Conservation (phyloP, 345 rosid species). For the Excoecaria agallocha region DNA sequence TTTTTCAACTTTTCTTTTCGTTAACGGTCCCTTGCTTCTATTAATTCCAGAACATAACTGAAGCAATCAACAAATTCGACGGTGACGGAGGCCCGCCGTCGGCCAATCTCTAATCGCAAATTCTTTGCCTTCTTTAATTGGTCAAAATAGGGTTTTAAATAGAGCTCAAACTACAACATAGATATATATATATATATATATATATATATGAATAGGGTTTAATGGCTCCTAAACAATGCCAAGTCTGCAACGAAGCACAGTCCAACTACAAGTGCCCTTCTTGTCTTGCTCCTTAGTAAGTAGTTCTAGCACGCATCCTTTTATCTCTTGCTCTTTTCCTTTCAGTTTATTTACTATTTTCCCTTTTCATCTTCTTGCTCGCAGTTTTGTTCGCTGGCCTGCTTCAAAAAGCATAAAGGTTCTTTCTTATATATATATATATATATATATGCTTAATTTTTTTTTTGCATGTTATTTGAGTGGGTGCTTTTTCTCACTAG, state of each 20-base stretch:
- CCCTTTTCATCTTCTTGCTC: slow-evolving; percentile 7
- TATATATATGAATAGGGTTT: neutral
- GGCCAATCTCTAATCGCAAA: too few species aligned
- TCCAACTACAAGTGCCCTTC: slow-evolving; percentile 84
- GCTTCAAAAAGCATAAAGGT: slow-evolving; percentile 52
- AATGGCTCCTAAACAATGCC: slow-evolving; percentile 17
- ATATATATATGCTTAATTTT: too few species aligned
- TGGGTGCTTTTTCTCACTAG: neutral
- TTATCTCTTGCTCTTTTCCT: neutral
- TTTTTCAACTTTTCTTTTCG: too few species aligned
- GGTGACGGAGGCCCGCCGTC: neutral
- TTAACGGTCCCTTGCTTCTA: too few species aligned
- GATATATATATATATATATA: too few species aligned
- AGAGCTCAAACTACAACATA: neutral
- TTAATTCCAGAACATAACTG: neutral
- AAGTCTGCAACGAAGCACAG: slow-evolving; percentile 45
- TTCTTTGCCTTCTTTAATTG: neutral
- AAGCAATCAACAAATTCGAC: neutral
- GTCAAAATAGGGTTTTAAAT: neutral
- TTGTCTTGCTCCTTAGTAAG: slow-evolving; percentile 75
- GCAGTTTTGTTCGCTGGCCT: slow-evolving; percentile 66
- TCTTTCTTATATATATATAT: too few species aligned
- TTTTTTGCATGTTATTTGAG: too few species aligned
- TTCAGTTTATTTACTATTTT: neutral
- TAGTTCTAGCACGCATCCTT: neutral